Conservation (phyloP, 495 filamentous ascomycete genomes). For the Penicillium fimorum region DNA sequence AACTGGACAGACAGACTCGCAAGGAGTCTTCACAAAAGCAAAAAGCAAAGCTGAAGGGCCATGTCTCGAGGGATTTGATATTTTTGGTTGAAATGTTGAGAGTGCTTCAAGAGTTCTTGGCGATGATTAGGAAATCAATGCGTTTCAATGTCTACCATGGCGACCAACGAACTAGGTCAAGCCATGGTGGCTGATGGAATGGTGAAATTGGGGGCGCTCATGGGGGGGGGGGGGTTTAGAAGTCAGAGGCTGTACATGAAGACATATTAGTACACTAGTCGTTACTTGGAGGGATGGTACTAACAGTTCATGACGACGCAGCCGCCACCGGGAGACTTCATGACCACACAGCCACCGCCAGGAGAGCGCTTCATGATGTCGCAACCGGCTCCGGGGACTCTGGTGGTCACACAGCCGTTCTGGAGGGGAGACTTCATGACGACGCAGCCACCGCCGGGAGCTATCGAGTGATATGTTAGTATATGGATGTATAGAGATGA, state of each 20-base stretch:
- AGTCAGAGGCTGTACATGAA: not conserved
- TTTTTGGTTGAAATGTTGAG: conserved; percentile 12
- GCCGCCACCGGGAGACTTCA: conserved; percentile 9
- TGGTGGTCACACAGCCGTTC: not conserved
- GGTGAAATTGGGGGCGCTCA: conserved; percentile 10
- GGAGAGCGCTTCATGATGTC: conserved; percentile 4
- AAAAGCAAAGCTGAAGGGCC: conserved; percentile 9
- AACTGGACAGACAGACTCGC: conserved; percentile 11
- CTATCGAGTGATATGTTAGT: conserved; percentile 25
- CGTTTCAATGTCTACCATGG: conserved; percentile 8
- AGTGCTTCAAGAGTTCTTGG: not conserved
- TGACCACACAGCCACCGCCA: conserved; percentile 7
- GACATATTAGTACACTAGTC: not conserved
- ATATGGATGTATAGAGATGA: not conserved
- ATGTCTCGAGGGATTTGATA: conserved; percentile 9
- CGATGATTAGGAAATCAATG: conserved; percentile 3
- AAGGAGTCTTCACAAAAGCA: conserved; percentile 20
- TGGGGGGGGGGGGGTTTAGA: conserved; percentile 21
- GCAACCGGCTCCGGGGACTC: not conserved
- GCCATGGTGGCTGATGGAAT: conserved; percentile 10
- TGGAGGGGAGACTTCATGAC: conserved; percentile 2
- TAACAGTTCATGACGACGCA: conserved; percentile 10
- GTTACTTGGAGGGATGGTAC: not conserved
- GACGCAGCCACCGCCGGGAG: conserved; percentile 41
- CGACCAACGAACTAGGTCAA: conserved; percentile 3